Conservation (phyloP, 2,329 filamentous ascomycete species). For the Sclerotinia minor region DNA sequence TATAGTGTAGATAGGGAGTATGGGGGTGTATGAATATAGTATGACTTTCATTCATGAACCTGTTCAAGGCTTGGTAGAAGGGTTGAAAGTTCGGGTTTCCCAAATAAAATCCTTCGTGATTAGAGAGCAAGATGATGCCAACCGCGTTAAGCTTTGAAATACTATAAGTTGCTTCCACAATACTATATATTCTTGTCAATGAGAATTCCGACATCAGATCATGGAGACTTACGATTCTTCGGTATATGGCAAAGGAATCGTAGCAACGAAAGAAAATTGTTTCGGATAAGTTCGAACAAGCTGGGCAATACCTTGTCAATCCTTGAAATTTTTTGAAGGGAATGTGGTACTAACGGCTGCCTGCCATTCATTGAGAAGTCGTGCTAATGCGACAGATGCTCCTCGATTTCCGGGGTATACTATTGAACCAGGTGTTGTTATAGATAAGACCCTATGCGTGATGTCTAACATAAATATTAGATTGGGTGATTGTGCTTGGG, state of each 20-base stretch:
- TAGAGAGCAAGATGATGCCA: constrained; percentile 6
- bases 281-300: constrained; percentile 7
- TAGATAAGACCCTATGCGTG: constrained; percentile 11
- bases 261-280: constrained; percentile 12
- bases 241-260: constrained; percentile 8
- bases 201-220: neutral
- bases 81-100: neutral
- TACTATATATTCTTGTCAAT: neutral
- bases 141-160: neutral
- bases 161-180: neutral
- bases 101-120: constrained; percentile 9
- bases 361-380: constrained; percentile 15
- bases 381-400: constrained; percentile 3
- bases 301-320: neutral
- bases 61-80: constrained; percentile 6
- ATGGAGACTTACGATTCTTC: constrained; percentile 4
- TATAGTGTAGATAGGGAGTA: constrained; percentile 7
- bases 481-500: neutral
- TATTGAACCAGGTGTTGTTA: constrained; percentile 5
- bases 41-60: neutral
- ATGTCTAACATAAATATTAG: constrained; percentile 9
- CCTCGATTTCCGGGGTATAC: constrained; percentile 3
- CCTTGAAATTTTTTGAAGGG: neutral
- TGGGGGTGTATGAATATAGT: constrained; percentile 13
- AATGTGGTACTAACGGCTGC: neutral